A percentile compares a stretch with the other conserved stretches of the same genome.
Evolutionary conservation across 106 monocot species (phyloP).

Genomic region (Dioscorea alata): DNA sequence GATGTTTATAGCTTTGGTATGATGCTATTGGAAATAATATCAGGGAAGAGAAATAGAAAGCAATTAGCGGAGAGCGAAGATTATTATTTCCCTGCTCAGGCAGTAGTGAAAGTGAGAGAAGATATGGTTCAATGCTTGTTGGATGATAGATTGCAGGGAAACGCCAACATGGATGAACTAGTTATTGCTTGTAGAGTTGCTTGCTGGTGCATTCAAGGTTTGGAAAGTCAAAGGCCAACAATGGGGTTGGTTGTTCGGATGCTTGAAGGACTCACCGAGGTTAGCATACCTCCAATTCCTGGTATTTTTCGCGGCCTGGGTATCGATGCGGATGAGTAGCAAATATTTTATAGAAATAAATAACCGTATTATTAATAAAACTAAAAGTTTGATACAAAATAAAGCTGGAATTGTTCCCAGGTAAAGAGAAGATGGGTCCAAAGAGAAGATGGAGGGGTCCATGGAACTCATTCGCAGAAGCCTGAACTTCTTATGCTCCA

Average conservation of each 20-base stretch:
- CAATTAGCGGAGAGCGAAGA: background rate
- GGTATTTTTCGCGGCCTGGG: background rate
- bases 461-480: too few relatives aligned
- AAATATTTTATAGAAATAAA: too few relatives aligned
- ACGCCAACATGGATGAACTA: constrained; percentile 12
- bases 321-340: background rate
- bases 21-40: constrained; percentile 5
- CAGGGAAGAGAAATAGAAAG: constrained; percentile 18
- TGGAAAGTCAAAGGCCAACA: background rate
- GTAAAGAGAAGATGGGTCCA: too few relatives aligned
- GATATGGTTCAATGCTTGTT: constrained; percentile 5
- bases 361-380: too few relatives aligned
- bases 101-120: constrained; percentile 7
- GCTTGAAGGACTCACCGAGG: constrained; percentile 1
- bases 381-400: too few relatives aligned
- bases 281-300: constrained; percentile 19
- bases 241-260: constrained; percentile 7
- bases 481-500: too few relatives aligned
- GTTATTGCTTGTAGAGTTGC: constrained; percentile 19
- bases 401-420: too few relatives aligned
- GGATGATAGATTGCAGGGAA: constrained; percentile 12
- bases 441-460: too few relatives aligned
- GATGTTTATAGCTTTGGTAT: constrained; percentile 8
- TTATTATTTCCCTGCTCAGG: constrained; percentile 14
- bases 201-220: constrained; percentile 16